These are phyloP conservation scores for Euphorbia pulcherrima DNA, from an alignment of 345 rosid species.

Conservation along the genomic window DNA sequence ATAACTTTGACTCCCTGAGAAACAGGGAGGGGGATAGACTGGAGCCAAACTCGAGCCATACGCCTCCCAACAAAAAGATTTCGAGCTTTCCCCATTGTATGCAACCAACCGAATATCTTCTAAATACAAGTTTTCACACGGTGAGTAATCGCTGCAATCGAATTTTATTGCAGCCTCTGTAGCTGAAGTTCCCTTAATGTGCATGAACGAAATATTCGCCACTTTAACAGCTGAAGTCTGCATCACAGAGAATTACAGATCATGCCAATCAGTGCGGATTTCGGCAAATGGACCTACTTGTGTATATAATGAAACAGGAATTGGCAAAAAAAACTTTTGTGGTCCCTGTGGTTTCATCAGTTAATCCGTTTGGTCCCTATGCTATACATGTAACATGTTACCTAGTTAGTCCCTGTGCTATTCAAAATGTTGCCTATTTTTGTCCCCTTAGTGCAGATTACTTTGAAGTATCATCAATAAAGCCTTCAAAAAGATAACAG, in stretches of 20 bases:
- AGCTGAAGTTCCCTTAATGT: conserved; percentile 73
- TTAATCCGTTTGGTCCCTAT: too few species aligned
- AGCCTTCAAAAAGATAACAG: too few species aligned
- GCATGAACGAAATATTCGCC: conserved; percentile 50
- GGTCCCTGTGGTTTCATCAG: too few species aligned
- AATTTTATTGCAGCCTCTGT: conserved; percentile 63
- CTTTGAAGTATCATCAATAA: too few species aligned
- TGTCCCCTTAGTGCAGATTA: too few species aligned
- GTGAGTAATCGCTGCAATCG: conserved; percentile 60
- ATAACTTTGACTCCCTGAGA: conserved; percentile 31
- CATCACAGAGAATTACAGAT: conserved; percentile 19
- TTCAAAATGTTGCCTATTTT: too few species aligned
- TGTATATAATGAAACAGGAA: not conserved
- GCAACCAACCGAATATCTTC: conserved; percentile 60
- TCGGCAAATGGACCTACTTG: not conserved
- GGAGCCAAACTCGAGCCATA: conserved; percentile 54
- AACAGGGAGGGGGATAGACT: conserved; percentile 61
- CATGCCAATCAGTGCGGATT: not conserved
- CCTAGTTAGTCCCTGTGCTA: too few species aligned
- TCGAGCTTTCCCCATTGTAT: conserved; percentile 28
- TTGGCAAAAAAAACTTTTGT: too few species aligned
- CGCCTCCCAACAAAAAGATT: conserved; percentile 80
- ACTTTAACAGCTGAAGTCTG: conserved; percentile 77
- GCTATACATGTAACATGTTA: too few species aligned
- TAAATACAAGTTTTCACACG: conserved; percentile 55